Evolutionary conservation across 768 basidiomycete genomes (phyloP), one percentile per base, ranked within the genome.

Genomic region (Psilocybe tampanensis): DNA sequence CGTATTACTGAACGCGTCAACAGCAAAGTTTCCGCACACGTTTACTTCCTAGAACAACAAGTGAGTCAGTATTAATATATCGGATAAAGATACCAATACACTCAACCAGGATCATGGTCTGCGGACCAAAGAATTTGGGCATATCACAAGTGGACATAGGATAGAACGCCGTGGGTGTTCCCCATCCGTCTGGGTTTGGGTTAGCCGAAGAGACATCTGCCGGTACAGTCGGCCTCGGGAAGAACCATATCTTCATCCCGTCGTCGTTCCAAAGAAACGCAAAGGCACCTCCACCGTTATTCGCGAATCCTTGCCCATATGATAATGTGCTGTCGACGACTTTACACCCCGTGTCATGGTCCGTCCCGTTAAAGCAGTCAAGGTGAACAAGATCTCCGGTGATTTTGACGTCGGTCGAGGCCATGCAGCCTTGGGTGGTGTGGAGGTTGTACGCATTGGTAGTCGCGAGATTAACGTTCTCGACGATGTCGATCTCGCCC

Each of bases 11-110:
- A 48, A 56, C 29, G 49, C 42, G 8, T 56, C 55, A 19, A 56
- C 55, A 2, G 55, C 55, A 15, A 56, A 56, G 55, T 56, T 56
- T 5, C 55, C 55, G n/a, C 55, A 56, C 11, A 56, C 55, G 21
- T 56, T 49, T 9, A 56, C 50, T 34, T 56, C 55, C 55, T 56
- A 6, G n/a, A 19, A 34, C 7, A 21, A 17, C 2, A 8, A 24
- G 17, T 17, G 23, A 24, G n/a, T 13, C 12, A 26, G 13, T 13
- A 47, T n/a, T 3, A 6, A 13, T 15, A 13, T n/a, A 3, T 5
- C n/a, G 12, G 3, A 5, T 13, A 13, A n/a, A 44, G 19, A 13
- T 21, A 43, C 42, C 7, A 44, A 21, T 15, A 8, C 43, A 44
- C 34, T 47, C 26, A 43, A 29, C 45, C 23, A 47, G 45, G 22